These are phyloP conservation scores for Solanum clarkiae DNA, from an alignment of 257 asterid species.

Conservation along the genomic window DNA sequence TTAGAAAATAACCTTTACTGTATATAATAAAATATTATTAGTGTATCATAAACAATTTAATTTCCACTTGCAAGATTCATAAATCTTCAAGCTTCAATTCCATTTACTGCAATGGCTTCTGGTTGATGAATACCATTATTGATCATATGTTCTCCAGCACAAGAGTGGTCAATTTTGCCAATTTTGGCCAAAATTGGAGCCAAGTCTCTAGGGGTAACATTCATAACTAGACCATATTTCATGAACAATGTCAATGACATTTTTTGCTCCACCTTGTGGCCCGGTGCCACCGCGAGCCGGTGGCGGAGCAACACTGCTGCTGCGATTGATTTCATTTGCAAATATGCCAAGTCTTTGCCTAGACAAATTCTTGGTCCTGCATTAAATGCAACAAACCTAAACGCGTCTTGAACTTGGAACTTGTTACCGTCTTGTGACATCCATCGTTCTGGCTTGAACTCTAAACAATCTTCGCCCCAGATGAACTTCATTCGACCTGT, in stretches of 20 bases:
- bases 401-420: constrained; percentile 26
- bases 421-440: constrained; percentile 28
- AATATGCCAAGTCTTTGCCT: constrained; percentile 46
- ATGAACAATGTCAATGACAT: constrained; percentile 60
- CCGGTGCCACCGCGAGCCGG: constrained; percentile 30
- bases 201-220: constrained; percentile 36
- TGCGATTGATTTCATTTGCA: constrained; percentile 53
- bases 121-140: neutral
- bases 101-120: neutral
- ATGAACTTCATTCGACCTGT: constrained; percentile 46
- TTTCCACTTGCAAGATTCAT: neutral
- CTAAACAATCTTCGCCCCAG: constrained; percentile 52
- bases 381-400: constrained; percentile 38
- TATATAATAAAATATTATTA: neutral
- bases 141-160: neutral
- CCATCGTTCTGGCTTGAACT: constrained; percentile 63
- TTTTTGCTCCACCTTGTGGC: constrained; percentile 50
- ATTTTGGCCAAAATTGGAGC: constrained; percentile 28
- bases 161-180: neutral
- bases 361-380: constrained; percentile 54
- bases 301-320: constrained; percentile 49
- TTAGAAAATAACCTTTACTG: neutral
- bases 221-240: constrained; percentile 42
- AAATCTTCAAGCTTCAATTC: neutral
- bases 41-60: neutral